A percentile compares a stretch with the other conserved stretches of the same genome.
Evolutionary conservation across 1,284 basidiomycete genomes (phyloP).

Genomic region (Puccinia sorghi): DNA sequence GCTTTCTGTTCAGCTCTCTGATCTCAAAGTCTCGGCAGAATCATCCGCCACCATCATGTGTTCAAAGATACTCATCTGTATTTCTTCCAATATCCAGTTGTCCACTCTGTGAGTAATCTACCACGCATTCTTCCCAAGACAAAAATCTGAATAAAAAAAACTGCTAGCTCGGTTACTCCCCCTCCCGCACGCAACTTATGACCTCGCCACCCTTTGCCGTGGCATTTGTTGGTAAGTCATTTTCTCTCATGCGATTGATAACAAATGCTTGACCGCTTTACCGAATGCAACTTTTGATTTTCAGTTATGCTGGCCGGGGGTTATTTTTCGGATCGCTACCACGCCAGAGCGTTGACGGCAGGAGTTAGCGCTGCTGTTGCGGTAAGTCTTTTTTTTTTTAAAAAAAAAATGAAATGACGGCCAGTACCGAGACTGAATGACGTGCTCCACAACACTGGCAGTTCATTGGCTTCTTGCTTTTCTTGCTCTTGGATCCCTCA

Average conservation of each 20-base stretch:
- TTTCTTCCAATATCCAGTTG: conserved; percentile 7
- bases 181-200: conserved; percentile 8
- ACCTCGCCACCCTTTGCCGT: conserved; percentile 21
- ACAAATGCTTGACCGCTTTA: neutral
- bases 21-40: neutral
- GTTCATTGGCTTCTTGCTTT: conserved; percentile 37
- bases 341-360: conserved; percentile 25
- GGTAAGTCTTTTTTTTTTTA: neutral
- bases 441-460: neutral
- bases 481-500: neutral
- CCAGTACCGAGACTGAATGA: neutral
- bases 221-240: conserved; percentile 10
- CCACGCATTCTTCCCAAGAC: neutral
- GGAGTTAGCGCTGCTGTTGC: conserved; percentile 11
- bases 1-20: neutral
- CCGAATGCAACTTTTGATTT: neutral
- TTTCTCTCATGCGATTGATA: neutral
- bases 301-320: conserved; percentile 38
- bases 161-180: conserved; percentile 18
- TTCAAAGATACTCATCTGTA: neutral
- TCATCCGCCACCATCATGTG: neutral
- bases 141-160: neutral
- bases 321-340: conserved; percentile 37
- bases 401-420: neutral
- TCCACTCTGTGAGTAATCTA: conserved; percentile 6